Conservation (phyloP, 1,139 yeast genomes). For the Protomyces arabidopsidicola region DNA sequence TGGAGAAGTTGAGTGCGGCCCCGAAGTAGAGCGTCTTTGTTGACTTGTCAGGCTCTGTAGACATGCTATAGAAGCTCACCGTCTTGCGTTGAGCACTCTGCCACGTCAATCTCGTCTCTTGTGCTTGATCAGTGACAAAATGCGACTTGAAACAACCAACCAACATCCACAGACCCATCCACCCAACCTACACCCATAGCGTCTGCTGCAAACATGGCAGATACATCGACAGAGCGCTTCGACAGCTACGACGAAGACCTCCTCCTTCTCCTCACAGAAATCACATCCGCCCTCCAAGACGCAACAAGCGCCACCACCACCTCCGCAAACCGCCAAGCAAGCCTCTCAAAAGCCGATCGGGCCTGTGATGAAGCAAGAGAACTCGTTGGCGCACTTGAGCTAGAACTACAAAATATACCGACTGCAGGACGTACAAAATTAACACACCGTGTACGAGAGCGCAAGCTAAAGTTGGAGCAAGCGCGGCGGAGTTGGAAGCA, state of each 20-base stretch:
- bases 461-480: slow-evolving; percentile 42
- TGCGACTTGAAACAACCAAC: no score
- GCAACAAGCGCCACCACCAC: slow-evolving; percentile 7
- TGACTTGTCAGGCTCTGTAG: background rate
- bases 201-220: background rate
- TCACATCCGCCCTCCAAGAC: slow-evolving; percentile 1
- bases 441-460: slow-evolving; percentile 67
- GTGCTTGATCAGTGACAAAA: no score
- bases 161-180: no score
- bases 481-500: slow-evolving; percentile 30
- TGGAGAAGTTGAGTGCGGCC: slow-evolving; percentile 26
- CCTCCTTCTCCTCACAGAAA: slow-evolving; percentile 9
- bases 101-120: no score
- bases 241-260: slow-evolving; percentile 22
- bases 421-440: slow-evolving; percentile 62
- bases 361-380: slow-evolving; percentile 76
- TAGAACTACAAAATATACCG: slow-evolving; percentile 77
- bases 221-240: slow-evolving; percentile 8
- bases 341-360: slow-evolving; percentile 58
- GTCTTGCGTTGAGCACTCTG: no score
- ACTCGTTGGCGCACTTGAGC: slow-evolving; percentile 56
- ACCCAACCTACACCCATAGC: no score
- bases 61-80: no score
- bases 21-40: slow-evolving; percentile 1
- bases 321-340: slow-evolving; percentile 47